A percentile compares a stretch with the other conserved stretches of the same genome.
phyloP scores from a whole-genome alignment of 2,329 filamentous ascomycete genomes.

The Didymella pinodella region DNA sequence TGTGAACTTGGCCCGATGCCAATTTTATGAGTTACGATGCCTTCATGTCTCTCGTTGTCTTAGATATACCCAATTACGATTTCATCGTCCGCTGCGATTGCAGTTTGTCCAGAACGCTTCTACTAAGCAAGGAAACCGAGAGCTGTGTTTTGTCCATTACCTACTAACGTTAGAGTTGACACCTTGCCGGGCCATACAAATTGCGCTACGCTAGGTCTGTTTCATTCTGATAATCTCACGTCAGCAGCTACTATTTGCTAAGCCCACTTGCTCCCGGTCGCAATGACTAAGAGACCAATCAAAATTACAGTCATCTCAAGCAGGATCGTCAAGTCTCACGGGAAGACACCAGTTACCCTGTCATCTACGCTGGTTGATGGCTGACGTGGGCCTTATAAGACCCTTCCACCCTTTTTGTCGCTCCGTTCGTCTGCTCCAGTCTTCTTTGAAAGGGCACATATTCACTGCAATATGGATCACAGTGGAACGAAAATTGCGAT shows the following conservation, averaged over 20 bases:
- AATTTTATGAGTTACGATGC: constrained; percentile 3
- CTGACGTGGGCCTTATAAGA: neutral
- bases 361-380: neutral
- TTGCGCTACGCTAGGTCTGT: neutral
- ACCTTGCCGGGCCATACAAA: neutral
- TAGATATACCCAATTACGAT: constrained; percentile 15
- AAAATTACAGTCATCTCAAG: neutral
- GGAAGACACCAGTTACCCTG: neutral
- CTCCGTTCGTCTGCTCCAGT: neutral
- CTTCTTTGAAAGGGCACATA: neutral
- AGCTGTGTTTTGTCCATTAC: too few species aligned
- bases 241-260: neutral
- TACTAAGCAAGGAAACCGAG: neutral
- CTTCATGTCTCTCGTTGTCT: constrained; percentile 7
- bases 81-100: neutral
- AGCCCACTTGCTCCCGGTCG: neutral
- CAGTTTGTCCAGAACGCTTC: neutral
- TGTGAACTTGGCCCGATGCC: neutral
- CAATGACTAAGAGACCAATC: neutral
- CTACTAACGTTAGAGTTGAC: neutral
- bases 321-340: neutral
- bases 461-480: neutral
- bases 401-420: neutral
- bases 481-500: neutral
- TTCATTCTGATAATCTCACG: neutral